These are phyloP conservation scores for Ophiobolus disseminans DNA, from an alignment of 2,329 filamentous ascomycete species.

Conservation along the genomic window DNA sequence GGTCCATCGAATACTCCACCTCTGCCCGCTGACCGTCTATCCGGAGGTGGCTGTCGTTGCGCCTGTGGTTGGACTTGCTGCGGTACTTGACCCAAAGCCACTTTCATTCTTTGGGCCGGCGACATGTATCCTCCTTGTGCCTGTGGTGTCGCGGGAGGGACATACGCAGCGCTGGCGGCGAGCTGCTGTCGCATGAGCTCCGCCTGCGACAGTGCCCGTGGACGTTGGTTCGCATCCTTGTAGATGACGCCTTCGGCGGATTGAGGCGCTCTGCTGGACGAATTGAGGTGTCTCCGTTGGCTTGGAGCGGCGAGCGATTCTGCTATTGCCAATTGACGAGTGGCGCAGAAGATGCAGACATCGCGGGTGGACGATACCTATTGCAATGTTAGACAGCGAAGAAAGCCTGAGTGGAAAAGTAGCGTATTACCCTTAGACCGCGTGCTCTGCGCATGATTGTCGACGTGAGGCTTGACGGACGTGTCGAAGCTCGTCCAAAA, in stretches of 20 bases:
- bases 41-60: conserved; percentile 19
- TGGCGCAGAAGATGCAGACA: conserved; percentile 50
- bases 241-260: conserved; percentile 38
- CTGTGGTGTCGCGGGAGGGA: conserved; percentile 12
- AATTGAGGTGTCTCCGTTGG: conserved; percentile 44
- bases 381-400: conserved; percentile 6
- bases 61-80: conserved; percentile 13
- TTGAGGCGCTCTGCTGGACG: conserved; percentile 40
- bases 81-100: conserved; percentile 13
- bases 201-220: conserved; percentile 34
- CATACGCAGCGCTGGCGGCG: conserved; percentile 21
- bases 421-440: conserved; percentile 34
- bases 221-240: conserved; percentile 27
- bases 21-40: conserved; percentile 22
- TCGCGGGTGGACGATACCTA: conserved; percentile 46
- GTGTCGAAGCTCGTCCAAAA: conserved; percentile 15
- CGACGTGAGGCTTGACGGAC: conserved; percentile 9
- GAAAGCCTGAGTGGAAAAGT: background rate
- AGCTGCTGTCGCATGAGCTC: conserved; percentile 37
- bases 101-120: conserved; percentile 27
- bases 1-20: conserved; percentile 20
- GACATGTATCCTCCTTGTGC: conserved; percentile 22
- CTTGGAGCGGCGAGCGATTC: conserved; percentile 22
- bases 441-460: conserved; percentile 40
- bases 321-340: conserved; percentile 36